Base-by-base conservation (phyloP, 352 stramenopile species). In the Globisporangium irregulare region DNA sequence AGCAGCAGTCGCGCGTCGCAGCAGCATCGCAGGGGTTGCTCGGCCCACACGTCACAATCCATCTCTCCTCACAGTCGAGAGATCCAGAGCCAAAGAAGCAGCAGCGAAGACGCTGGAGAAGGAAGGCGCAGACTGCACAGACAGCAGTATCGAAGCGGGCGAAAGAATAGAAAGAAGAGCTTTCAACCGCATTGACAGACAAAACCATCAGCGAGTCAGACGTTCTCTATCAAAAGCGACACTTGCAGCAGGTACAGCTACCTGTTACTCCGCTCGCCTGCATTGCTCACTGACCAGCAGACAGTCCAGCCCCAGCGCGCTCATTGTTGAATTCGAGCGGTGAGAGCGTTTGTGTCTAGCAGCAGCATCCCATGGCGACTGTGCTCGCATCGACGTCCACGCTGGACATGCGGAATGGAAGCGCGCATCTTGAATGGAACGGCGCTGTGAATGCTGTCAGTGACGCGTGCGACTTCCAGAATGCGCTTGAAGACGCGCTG, bases 401-500 rank as follows among this genome's bases (percentile, higher is more conserved):
- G 29, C 20, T 62, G 56, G 56, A 62, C 3, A 34, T 50, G 32
- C 56, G 27, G 3, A 48, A 32, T 58, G 60, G 59, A 32, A 57
- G 38, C 27, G 41, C 25, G 43, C 24, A 56, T 24, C 27, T 54
- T 15, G 50, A 20, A 8, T 53, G 46, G 46, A 70, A 64, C 2
- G 29, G 43, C 32, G 3, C 34, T 24, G 29, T 46, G 10, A 14
- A 18, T 50, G 15, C 41, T 34, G 15, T 9, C 9, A 20, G 36
- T 43, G 54, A 59, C 2, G 27, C 34, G 18, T 51, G 34, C 24
- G 43, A 70, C 9, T 66, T 73, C 8, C 51, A 67, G 22, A 48
- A 15, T 20, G 69, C 66, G 12, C 64, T 88, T 56, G 70, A 77
- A 58, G 72, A 80, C 27, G 73, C 78, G 62, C 50, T 88, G 38